Base-by-base conservation (phyloP, 306 rosid species). In the Rosa multiflora region DNA sequence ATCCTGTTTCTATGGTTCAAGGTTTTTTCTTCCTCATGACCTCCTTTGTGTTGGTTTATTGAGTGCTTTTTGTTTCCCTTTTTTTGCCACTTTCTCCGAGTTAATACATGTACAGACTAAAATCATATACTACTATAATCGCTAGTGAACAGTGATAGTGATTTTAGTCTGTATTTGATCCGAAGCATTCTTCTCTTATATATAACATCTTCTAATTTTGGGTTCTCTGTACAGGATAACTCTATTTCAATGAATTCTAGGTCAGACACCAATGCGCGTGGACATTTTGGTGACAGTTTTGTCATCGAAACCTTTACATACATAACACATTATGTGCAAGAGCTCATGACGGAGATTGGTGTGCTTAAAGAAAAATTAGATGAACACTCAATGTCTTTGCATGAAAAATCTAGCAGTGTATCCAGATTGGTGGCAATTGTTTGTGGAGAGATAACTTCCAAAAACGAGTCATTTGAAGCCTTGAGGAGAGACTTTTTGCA, bases 391-490 rank as follows among this genome's bases (percentile, higher is more conserved):
- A 82, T 84, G 76, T 80, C 85, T 73, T 77, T 87, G 75, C 88
- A 80, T 55, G 91, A 93, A 82, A 85, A 85, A 81, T 84, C 85
- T 62, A 82, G 76, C 69, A 76, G 80, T 63, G 53, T 91, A 52
- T 86, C 91, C 62, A 84, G 87, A 70, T 76, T 86, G 15, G 68
- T 90, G 80, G 77, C 51, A 63, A 68, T 67, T 67, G 82, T 89
- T 85, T 85, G 73, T 83, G 86, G 78, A 79, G 94, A 93, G 80
- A 78, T 90, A 82, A 74, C 79, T 85, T 86, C 90, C 69, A 94
- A 80, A 80, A 90, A 85, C 72, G 96, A 88, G 81, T 87, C 74
- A 10, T 80, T 81, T 64, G 92, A 91, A 85, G 80, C 88, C 69
- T 52, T 88, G 85, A 85, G 85, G 90, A 82, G 86, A 74, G 88